Conservation (phyloP, 768 basidiomycete species). For the Asterophora lycoperdoides region DNA sequence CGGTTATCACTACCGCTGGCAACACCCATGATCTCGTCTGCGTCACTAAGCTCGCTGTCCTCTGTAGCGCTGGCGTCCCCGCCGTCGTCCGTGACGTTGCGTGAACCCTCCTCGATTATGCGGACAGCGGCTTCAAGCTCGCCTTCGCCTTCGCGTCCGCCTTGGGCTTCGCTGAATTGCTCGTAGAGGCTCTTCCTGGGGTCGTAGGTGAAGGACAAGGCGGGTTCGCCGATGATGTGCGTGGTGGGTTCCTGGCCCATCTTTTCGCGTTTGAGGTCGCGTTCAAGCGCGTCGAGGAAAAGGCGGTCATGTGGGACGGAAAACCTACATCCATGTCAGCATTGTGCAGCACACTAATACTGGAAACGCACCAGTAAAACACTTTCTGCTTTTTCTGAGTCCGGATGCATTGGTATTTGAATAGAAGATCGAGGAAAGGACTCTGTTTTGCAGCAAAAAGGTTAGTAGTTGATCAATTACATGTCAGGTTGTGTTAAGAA, state of each 20-base stretch:
- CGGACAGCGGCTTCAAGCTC: conserved; percentile 35
- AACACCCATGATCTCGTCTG: conserved; percentile 19
- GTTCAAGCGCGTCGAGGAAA: conserved; percentile 94
- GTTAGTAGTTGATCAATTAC: background rate
- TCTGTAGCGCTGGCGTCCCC: conserved; percentile 21
- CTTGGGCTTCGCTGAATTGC: conserved; percentile 62
- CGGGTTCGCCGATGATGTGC: conserved; percentile 67
- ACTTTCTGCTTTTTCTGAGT: conserved; percentile 99
- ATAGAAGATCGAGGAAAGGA: conserved; percentile 87
- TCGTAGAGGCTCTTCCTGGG: conserved; percentile 82
- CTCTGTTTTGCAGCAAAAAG: conserved; percentile 51
- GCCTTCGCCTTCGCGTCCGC: conserved; percentile 37
- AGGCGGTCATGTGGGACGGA: conserved; percentile 96
- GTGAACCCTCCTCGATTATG: conserved; percentile 26
- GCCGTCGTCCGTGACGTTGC: conserved; percentile 11
- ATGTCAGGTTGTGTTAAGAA: background rate
- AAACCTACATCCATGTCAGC: conserved; percentile 53
- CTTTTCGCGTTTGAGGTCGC: conserved; percentile 94
- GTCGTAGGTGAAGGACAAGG: conserved; percentile 85
- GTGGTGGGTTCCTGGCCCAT: conserved; percentile 87
- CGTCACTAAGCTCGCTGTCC: conserved; percentile 23
- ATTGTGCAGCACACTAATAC: background rate
- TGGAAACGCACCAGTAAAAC: conserved; percentile 80
- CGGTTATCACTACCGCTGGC: conserved; percentile 15
- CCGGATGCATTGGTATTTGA: conserved; percentile 95